phyloP scores from a whole-genome alignment of 140 eudicot species.

The Stevia rebaudiana region DNA sequence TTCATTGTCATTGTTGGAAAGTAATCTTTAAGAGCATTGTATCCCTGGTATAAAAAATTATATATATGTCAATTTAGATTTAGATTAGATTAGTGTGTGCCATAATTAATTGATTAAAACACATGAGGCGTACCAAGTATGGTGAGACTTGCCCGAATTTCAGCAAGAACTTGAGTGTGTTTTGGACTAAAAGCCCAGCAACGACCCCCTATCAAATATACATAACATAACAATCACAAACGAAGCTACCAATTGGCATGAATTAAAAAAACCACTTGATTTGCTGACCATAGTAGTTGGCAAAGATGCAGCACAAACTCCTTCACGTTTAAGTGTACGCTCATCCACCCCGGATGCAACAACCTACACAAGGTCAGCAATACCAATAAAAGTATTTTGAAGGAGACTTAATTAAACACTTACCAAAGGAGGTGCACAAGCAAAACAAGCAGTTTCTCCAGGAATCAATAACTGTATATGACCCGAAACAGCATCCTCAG shows the following conservation, averaged over 20 bases:
- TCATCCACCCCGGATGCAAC: conserved; percentile 99
- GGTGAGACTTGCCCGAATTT: conserved; percentile 81
- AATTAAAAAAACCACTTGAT: background rate
- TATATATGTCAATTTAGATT: conserved; percentile 1
- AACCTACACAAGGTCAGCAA: conserved; percentile 58
- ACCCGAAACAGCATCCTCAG: conserved; percentile 99
- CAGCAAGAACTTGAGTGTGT: conserved; percentile 82
- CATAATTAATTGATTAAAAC: too few species aligned
- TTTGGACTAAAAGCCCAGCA: conserved; percentile 96
- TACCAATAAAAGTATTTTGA: too few species aligned
- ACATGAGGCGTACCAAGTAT: conserved; percentile 56
- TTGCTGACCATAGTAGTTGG: conserved; percentile 95
- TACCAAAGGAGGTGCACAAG: conserved; percentile 99
- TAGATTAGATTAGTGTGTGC: too few species aligned
- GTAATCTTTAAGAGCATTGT: conserved; percentile 87
- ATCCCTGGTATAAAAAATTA: conserved; percentile 49
- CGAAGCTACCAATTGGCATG: background rate
- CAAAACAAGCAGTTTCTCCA: conserved; percentile 98
- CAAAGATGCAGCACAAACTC: conserved; percentile 97
- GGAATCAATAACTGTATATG: conserved; percentile 93
- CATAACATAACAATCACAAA: too few species aligned
- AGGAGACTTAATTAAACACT: conserved; percentile 13
- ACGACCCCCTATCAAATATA: conserved; percentile 73
- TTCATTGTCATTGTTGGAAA: conserved; percentile 98
- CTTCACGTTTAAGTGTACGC: conserved; percentile 95